Conservation (phyloP, 768 basidiomycete species). For the Suillus weaverae region DNA sequence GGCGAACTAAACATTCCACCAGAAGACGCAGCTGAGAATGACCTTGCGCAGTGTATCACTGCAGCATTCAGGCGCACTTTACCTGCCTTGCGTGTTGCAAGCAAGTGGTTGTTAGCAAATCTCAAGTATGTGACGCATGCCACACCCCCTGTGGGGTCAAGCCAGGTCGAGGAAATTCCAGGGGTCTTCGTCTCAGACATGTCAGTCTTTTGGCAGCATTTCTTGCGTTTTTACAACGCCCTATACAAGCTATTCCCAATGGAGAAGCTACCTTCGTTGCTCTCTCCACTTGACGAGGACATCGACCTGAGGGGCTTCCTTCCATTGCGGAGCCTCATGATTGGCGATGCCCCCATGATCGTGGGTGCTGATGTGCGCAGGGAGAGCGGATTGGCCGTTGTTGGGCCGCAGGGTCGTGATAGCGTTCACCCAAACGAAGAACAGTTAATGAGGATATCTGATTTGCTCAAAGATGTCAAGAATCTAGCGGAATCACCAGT, state of each 20-base stretch:
- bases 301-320: constrained; percentile 84
- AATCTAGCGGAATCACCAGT: constrained; percentile 62
- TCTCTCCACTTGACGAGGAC: constrained; percentile 82
- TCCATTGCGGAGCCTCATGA: constrained; percentile 69
- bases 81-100: constrained; percentile 82
- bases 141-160: constrained; percentile 33
- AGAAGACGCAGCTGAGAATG: constrained; percentile 52
- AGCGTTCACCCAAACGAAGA: constrained; percentile 90
- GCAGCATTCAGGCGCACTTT: constrained; percentile 84
- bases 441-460: constrained; percentile 90
- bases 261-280: constrained; percentile 55
- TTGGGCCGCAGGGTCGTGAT: constrained; percentile 33
- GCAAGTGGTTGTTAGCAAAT: constrained; percentile 87
- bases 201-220: constrained; percentile 70
- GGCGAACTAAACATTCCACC: constrained; percentile 58
- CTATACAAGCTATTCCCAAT: constrained; percentile 70
- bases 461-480: constrained; percentile 74
- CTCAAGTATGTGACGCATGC: constrained; percentile 61
- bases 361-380: constrained; percentile 9
- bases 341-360: constrained; percentile 28
- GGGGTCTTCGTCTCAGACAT: constrained; percentile 33
- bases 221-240: constrained; percentile 61
- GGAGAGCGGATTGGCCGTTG: constrained; percentile 24
- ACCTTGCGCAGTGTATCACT: constrained; percentile 80
- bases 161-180: constrained; percentile 3